Percentiles rank a stretch among this genome's conserved stretches.
These are phyloP conservation scores for Scenedesmus sp. DNA, from an alignment of 163 green algal genomes.

Conservation along the genomic window DNA sequence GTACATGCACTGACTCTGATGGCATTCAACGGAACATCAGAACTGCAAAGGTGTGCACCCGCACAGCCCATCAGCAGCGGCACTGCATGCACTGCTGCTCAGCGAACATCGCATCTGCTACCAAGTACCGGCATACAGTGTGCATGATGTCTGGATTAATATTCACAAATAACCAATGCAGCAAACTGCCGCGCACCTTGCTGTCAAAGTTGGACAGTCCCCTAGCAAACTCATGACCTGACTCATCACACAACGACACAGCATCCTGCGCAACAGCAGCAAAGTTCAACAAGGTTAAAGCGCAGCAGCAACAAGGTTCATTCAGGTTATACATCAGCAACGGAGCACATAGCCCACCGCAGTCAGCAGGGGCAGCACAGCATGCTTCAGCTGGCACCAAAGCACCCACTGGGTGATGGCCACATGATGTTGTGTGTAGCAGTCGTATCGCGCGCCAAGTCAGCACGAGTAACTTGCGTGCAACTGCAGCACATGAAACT, in stretches of 20 bases:
- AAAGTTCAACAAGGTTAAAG: no score
- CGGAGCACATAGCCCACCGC: no score
- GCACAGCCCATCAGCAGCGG: background rate
- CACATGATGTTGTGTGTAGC: no score
- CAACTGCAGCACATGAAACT: no score
- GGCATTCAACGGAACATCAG: no score
- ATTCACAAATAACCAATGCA: conserved; percentile 55
- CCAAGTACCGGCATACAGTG: background rate
- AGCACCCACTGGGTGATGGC: no score
- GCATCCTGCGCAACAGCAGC: conserved; percentile 73
- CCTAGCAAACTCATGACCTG: conserved; percentile 86
- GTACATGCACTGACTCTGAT: no score
- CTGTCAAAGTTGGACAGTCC: conserved; percentile 87
- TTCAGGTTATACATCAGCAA: background rate
- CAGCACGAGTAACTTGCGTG: no score
- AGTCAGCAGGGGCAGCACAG: no score
- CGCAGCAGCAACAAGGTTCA: background rate
- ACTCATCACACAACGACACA: conserved; percentile 80
- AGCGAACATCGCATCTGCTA: no score
- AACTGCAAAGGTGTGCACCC: background rate
- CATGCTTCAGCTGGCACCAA: no score
- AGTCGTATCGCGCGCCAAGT: no score
- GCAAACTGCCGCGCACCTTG: conserved; percentile 43
- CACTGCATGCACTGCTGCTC: background rate
- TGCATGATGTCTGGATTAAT: conserved; percentile 52